A percentile compares a stretch with the other conserved stretches of the same genome.
These are phyloP conservation scores for Breviolum minutum DNA, from an alignment of 73 alveolate genomes.

Conservation along the genomic window DNA sequence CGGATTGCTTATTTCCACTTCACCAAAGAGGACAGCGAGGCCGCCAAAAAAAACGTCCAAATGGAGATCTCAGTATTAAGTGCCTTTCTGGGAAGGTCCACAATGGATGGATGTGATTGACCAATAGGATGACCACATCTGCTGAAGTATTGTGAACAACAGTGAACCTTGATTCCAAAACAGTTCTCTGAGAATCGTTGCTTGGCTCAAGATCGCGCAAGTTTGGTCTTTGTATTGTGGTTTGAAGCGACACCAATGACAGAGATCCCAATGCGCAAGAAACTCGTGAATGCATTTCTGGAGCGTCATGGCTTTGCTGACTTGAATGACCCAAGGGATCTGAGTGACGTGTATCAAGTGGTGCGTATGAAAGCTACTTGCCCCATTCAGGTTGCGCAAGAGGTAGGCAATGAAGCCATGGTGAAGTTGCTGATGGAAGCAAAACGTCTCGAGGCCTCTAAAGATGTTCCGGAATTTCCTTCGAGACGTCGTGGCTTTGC, in stretches of 20 bases:
- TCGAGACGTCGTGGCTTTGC: background rate
- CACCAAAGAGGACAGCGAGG: slow-evolving; percentile 98
- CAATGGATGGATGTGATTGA: too few species aligned
- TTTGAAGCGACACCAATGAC: background rate
- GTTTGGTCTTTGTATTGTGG: too few species aligned
- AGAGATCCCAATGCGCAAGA: background rate
- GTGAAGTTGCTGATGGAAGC: slow-evolving; percentile 13
- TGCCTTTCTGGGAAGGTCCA: background rate
- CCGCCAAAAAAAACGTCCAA: background rate
- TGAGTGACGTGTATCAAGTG: background rate
- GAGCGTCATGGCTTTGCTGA: slow-evolving; percentile 36
- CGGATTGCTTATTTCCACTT: slow-evolving; percentile 98
- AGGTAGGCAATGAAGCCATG: background rate
- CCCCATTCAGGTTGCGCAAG: slow-evolving; percentile 5
- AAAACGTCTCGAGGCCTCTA: background rate
- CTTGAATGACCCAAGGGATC: slow-evolving; percentile 13
- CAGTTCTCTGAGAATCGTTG: too few species aligned
- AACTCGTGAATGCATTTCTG: background rate
- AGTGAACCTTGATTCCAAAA: too few species aligned
- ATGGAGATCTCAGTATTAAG: background rate
- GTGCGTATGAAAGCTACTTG: background rate
- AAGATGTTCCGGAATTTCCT: background rate
- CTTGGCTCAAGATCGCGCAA: too few species aligned
- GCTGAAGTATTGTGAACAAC: too few species aligned
- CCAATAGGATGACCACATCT: too few species aligned